Evolutionary conservation across 495 filamentous ascomycete genomes (phyloP).

Genomic region (Aspergillus avenaceus): DNA sequence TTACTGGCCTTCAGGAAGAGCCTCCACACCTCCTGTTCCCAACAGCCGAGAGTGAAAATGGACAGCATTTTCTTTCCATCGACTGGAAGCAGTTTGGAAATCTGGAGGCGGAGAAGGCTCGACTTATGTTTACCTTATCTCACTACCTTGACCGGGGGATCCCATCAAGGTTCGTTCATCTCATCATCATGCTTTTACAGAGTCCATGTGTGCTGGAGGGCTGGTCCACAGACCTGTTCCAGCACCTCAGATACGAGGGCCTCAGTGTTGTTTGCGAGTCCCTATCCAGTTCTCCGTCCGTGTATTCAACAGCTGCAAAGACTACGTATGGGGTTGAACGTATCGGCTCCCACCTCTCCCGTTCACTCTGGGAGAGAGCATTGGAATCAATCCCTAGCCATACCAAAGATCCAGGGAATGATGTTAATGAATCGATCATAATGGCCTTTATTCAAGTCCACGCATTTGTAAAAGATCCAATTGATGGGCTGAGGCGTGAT

Average conservation of each 20-base stretch:
- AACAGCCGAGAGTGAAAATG: not conserved
- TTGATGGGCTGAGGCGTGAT: not conserved
- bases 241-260: not conserved
- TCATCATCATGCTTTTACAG: not conserved
- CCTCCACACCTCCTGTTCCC: not conserved
- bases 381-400: not conserved
- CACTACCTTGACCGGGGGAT: not conserved
- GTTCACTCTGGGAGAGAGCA: not conserved
- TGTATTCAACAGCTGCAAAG: not conserved
- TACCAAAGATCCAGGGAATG: not conserved
- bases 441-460: not conserved
- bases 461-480: not conserved
- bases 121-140: not conserved
- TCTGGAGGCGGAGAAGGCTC: not conserved
- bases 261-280: not conserved
- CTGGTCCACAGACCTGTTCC: not conserved
- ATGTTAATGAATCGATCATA: too few species aligned
- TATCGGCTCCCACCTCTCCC: not conserved
- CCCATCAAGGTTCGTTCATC: not conserved
- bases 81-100: not conserved
- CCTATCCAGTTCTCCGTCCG: not conserved
- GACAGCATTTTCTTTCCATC: not conserved
- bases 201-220: not conserved
- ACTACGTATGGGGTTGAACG: not conserved
- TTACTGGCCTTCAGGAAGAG: too few species aligned